A percentile compares a stretch with the other conserved stretches of the same genome.
Evolutionary conservation across 2,329 filamentous ascomycete genomes (phyloP).

Genomic region (Fusarium longipes): DNA sequence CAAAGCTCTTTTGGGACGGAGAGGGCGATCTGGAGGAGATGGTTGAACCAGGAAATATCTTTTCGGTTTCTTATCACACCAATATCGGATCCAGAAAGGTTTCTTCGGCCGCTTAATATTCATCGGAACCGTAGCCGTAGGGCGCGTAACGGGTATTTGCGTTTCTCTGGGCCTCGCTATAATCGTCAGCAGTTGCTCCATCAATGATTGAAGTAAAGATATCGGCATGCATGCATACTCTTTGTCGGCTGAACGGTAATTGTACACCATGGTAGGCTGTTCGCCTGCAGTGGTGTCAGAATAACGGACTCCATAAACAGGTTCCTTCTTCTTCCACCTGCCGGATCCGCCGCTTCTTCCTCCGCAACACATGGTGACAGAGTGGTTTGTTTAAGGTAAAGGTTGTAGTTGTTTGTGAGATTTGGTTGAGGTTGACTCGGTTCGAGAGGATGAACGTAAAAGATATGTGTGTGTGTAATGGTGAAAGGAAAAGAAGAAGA

Average conservation of each 20-base stretch:
- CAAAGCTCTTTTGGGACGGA: not conserved
- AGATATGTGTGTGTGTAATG: no score
- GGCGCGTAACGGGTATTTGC: not conserved
- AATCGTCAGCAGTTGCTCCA: not conserved
- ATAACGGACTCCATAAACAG: not conserved
- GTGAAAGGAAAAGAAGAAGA: not conserved
- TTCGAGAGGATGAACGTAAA: not conserved
- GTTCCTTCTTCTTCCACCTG: no score
- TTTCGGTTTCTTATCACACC: no score
- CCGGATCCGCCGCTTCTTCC: not conserved
- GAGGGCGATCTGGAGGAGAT: no score
- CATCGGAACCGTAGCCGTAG: no score
- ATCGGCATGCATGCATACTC: not conserved
- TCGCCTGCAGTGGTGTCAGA: not conserved
- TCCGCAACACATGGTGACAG: not conserved
- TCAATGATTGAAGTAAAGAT: accelerated
- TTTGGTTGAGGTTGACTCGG: not conserved
- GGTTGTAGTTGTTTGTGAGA: not conserved
- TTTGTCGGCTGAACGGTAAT: not conserved
- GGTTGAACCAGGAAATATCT: not conserved
- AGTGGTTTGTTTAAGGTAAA: not conserved
- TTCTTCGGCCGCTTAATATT: no score
- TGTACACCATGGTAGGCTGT: not conserved
- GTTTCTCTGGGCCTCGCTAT: not conserved
- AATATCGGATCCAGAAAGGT: no score